A percentile compares a stretch with the other conserved stretches of the same genome.
These are phyloP conservation scores for Scolecobasidium constrictum DNA, from an alignment of 2,329 filamentous ascomycete genomes.

Conservation along the genomic window DNA sequence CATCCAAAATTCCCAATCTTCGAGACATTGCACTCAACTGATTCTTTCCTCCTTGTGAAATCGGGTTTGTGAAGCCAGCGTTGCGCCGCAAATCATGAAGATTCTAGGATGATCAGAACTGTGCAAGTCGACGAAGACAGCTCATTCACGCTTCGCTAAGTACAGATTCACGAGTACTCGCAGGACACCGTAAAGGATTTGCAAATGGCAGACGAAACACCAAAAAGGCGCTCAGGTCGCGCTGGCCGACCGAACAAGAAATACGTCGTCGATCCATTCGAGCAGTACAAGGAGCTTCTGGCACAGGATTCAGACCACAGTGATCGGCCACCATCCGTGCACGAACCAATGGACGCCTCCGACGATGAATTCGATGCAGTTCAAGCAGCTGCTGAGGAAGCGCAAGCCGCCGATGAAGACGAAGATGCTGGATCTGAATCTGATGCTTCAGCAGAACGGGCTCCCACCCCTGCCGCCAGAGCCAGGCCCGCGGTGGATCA, in stretches of 20 bases:
- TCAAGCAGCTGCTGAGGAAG: neutral
- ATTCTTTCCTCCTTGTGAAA: too few relatives aligned
- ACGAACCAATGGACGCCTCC: neutral
- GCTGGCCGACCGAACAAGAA: slow-evolving; percentile 2
- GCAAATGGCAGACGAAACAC: too few relatives aligned
- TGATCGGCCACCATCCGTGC: neutral
- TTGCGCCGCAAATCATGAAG: too few relatives aligned
- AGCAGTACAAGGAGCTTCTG: slow-evolving; percentile 5
- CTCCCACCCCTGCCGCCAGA: neutral
- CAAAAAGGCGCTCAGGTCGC: neutral
- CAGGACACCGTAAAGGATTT: too few relatives aligned
- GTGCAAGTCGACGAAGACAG: too few relatives aligned
- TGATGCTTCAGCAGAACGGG: neutral
- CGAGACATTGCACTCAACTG: too few relatives aligned
- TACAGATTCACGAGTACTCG: too few relatives aligned
- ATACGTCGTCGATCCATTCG: slow-evolving; percentile 7
- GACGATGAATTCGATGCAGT: slow-evolving; percentile 1
- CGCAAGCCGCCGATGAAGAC: slow-evolving; percentile 2
- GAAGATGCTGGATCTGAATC: slow-evolving; percentile 4
- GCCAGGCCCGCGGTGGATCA: neutral
- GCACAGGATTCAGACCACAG: neutral
- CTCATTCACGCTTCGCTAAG: too few relatives aligned
- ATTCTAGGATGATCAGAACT: too few relatives aligned
- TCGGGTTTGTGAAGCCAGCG: too few relatives aligned
- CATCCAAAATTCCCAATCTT: too few relatives aligned